These are phyloP conservation scores for Fusarium kyushuense DNA, from an alignment of 2,329 filamentous ascomycete species.

Conservation along the genomic window DNA sequence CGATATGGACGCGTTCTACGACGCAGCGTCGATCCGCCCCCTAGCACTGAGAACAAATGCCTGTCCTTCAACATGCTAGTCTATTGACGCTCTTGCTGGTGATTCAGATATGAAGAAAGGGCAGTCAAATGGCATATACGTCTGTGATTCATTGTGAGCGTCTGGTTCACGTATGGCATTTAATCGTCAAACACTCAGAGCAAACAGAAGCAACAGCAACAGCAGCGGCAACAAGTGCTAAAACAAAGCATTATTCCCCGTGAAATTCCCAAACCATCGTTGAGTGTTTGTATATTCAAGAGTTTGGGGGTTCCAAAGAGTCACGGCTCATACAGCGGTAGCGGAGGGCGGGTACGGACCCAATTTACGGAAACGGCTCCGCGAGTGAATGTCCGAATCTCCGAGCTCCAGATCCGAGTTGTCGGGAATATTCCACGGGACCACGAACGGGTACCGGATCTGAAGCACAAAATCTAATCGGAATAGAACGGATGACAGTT, in stretches of 20 bases:
- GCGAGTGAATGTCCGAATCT: conserved; percentile 39
- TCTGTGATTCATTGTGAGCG: too few species aligned
- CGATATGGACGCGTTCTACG: too few species aligned
- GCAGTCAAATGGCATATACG: not conserved
- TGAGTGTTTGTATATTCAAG: not conserved
- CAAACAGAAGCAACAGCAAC: not conserved
- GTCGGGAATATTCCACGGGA: conserved; percentile 15
- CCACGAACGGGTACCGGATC: conserved; percentile 32
- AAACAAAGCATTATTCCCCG: too few species aligned
- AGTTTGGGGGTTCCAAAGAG: conserved; percentile 24
- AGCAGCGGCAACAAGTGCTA: too few species aligned
- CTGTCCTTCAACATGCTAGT: too few species aligned
- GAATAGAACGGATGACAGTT: conserved; percentile 7
- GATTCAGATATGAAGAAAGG: too few species aligned
- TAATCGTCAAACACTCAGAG: not conserved
- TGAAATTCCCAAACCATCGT: not conserved
- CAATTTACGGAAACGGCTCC: conserved; percentile 36
- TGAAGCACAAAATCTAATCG: conserved; percentile 13
- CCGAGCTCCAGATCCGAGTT: conserved; percentile 37
- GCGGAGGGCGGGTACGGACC: conserved; percentile 12
- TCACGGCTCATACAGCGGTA: not conserved
- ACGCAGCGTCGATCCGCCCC: too few species aligned
- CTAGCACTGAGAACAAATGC: too few species aligned
- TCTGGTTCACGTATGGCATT: not conserved
- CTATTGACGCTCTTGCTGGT: too few species aligned